Evolutionary conservation across 225 moss, liverwort and hornwort genomes (phyloP).

Genomic region (Sphagnum contortum): DNA sequence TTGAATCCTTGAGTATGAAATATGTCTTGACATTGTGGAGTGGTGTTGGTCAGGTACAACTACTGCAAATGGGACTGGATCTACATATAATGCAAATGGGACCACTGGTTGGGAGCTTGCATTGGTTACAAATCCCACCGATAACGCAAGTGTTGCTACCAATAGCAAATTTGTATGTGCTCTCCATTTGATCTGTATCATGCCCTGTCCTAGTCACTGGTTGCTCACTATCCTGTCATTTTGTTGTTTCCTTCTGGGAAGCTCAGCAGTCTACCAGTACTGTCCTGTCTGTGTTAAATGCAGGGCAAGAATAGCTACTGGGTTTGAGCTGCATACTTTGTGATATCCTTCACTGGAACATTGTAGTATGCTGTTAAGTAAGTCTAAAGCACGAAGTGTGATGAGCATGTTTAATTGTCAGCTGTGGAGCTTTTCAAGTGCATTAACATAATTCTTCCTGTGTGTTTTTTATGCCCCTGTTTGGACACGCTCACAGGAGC

Average conservation of each 20-base stretch:
- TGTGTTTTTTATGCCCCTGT: no score
- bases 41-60: background rate
- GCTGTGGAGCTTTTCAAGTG: background rate
- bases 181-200: background rate
- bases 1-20: no score
- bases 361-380: no score
- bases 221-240: background rate
- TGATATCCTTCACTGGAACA: background rate
- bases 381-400: no score
- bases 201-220: background rate
- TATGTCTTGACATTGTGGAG: no score
- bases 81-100: conserved; percentile 73
- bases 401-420: no score
- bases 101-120: conserved; percentile 98
- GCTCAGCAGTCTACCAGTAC: no score
- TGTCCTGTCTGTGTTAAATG: no score
- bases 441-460: background rate
- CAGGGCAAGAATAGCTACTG: no score
- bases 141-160: conserved; percentile 59
- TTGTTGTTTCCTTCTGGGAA: no score
- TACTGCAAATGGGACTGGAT: conserved; percentile 60
- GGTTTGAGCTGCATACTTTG: background rate
- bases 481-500: no score
- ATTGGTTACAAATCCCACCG: conserved; percentile 79
- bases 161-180: conserved; percentile 77